Base-by-base conservation (phyloP, 768 basidiomycete species). In the Lactarius pseudohatsudake region DNA sequence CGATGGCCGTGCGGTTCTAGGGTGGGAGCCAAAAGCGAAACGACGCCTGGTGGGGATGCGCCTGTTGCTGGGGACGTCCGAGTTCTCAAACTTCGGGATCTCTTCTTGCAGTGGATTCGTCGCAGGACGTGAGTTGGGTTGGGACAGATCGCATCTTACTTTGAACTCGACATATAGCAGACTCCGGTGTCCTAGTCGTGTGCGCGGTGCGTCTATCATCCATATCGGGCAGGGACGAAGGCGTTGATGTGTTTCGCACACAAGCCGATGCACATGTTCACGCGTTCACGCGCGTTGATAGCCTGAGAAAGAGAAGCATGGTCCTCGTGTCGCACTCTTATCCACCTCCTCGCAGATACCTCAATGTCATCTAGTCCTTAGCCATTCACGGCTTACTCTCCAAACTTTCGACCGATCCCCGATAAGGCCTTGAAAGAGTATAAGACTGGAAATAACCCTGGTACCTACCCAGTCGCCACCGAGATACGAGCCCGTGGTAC, bases 1-100 rank as follows among this genome's bases (percentile, higher is more conserved):
- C 76, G 76, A 65, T 20, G 30, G 15, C 30, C n/a, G n/a, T n/a
- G 54, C 20, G n/a, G 20, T n/a, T 30, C 26, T 55, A 43, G 13
- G 11, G 2, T n/a, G 22, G 3, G 13, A 13, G 50, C 50, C 22
- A 1, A 53, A 15, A 4, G 50, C 26, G 26, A 53, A 0, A 26
- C 6, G 4, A 53, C 22, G 13, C 13, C 50, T 53, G 13, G 50
- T 53, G 32, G 32, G 30, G 30, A 30, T 30, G 40, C 16, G 9
- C 3, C 64, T n/a, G 45, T 40, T 34, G 18, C 55, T 54, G 16
- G 55, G 43, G 43, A 32, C 4, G 50, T 53, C 13, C 5, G 16
- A 13, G 9, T 56, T 11, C 34, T 65, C 15, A 47, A 18, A 40
- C 60, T 62, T 32, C 56, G 55, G 18, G 47, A 66, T 34, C 45